Base-by-base conservation (phyloP, 1,284 basidiomycete genomes). In the Farysia itapuensis region DNA sequence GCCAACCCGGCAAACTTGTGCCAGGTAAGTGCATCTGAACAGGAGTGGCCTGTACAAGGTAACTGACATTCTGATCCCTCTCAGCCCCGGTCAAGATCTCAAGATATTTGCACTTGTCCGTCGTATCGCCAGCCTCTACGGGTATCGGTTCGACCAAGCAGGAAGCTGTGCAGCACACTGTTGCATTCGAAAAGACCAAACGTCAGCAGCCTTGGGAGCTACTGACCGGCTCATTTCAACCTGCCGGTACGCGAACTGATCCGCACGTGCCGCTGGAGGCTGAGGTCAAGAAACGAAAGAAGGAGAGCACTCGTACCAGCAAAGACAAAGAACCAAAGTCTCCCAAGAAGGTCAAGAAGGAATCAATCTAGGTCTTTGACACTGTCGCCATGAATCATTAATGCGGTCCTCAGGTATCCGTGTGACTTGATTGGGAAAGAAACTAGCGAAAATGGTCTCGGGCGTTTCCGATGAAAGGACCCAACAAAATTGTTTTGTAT, bases 161-260 rank as follows among this genome's bases (percentile, higher is more conserved):
- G 14, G 49, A 41, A 16, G 34, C 34, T 22, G n/a, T n/a, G n/a
- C 19, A 35, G 9, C 12, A 21, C 21, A 12, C 8, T 16, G 22
- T 16, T 11, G 9, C 20, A 23, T n/a, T 44, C 7, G 42, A 39
- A 26, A 43, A 42, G 30, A 24, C 41, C 4, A 43, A 30, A 14
- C 54, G 42, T 35, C 43, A 49, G 21, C 68, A 70, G 50, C 68
- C 68, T 4, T 68, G 65, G 65, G 58, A 68, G 25, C 35, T 63
- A 21, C 33, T 70, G 4, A 53, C 53, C 23, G 63, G 63, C 2
- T 35, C 32, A 20, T 70, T 68, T 16, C 9, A 33, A 16, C 31
- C 31, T 9, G 31, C 31, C 9, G 31, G 31, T 13, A 33, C 31
- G 18, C 31, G 31, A 9, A 16, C 9, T 18, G 16, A 19, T 9